Percentiles rank a stretch among this genome's conserved stretches.
Evolutionary conservation across 2,329 filamentous ascomycete genomes (phyloP).

Genomic region (Diaporthe australafricana): DNA sequence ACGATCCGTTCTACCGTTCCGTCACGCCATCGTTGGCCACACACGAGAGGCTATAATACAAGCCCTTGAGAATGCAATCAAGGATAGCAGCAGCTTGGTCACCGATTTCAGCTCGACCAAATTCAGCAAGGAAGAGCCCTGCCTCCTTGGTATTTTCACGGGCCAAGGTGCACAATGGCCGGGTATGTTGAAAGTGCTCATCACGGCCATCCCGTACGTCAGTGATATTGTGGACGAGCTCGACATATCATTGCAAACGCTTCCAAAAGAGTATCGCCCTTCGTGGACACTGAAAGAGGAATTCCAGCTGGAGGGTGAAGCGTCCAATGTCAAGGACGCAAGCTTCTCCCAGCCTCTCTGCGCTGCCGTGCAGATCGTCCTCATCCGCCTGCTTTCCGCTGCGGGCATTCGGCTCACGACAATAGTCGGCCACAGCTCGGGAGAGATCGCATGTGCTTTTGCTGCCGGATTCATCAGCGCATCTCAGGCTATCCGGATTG

Average conservation of each 20-base stretch:
- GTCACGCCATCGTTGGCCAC: too few species aligned
- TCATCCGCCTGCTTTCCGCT: constrained; percentile 47
- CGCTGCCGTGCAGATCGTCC: constrained; percentile 52
- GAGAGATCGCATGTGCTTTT: constrained; percentile 35
- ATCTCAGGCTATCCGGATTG: constrained; percentile 42
- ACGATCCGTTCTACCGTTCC: too few species aligned
- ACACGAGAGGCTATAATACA: too few species aligned
- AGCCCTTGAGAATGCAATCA: not conserved
- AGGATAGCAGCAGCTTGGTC: too few species aligned
- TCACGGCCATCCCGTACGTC: constrained; percentile 41
- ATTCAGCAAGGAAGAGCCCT: not conserved
- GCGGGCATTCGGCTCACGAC: constrained; percentile 40
- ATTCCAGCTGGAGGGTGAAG: not conserved
- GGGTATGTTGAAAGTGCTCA: constrained; percentile 46
- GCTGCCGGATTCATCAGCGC: not conserved
- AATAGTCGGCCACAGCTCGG: constrained; percentile 45
- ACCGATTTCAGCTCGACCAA: too few species aligned
- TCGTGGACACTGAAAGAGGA: constrained; percentile 14
- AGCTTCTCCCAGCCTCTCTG: constrained; percentile 42
- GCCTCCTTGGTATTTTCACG: constrained; percentile 43
- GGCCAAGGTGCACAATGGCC: constrained; percentile 50
- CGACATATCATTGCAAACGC: not conserved
- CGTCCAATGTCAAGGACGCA: constrained; percentile 32
- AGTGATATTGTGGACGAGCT: not conserved
- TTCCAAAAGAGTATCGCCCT: not conserved